Evolutionary conservation across 2,329 filamentous ascomycete genomes (phyloP).

Genomic region (Cryphonectria carpinicola): DNA sequence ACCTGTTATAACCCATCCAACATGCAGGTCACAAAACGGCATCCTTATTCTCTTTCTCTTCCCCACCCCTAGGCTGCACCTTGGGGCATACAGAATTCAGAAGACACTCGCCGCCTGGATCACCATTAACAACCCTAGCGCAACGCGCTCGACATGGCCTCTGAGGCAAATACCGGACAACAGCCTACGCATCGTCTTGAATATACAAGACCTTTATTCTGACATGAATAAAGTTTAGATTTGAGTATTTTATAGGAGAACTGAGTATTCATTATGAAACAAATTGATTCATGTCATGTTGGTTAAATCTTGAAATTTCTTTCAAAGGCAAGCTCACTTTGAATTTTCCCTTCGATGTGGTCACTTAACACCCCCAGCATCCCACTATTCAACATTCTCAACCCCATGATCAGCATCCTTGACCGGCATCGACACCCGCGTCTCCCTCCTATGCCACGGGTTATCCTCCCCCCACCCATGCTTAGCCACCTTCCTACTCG

Average conservation of each 20-base stretch:
- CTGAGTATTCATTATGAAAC: not conserved
- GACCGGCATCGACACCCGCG: conserved; percentile 13
- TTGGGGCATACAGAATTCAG: not conserved
- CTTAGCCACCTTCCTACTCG: conserved; percentile 23
- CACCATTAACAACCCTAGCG: not conserved
- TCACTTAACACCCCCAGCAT: not conserved
- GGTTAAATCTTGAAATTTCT: not conserved
- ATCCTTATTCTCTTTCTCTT: not conserved
- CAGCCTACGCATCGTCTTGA: not conserved
- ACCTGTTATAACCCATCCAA: not conserved
- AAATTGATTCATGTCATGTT: not conserved
- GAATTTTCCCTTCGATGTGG: not conserved
- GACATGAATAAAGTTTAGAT: no score
- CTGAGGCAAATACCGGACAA: not conserved
- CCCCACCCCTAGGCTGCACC: not conserved
- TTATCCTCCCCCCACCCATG: conserved; percentile 26
- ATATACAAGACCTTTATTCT: not conserved
- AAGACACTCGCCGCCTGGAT: not conserved
- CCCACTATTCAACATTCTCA: conserved; percentile 7
- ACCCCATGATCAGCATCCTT: not conserved
- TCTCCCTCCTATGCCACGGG: conserved; percentile 27
- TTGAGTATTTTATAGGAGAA: no score
- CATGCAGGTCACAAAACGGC: not conserved
- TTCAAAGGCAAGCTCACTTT: not conserved
- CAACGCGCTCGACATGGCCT: not conserved